A percentile compares a stretch with the other conserved stretches of the same genome.
These are phyloP conservation scores for Fusarium sp. DNA, from an alignment of 2,329 filamentous ascomycete species.

Conservation along the genomic window DNA sequence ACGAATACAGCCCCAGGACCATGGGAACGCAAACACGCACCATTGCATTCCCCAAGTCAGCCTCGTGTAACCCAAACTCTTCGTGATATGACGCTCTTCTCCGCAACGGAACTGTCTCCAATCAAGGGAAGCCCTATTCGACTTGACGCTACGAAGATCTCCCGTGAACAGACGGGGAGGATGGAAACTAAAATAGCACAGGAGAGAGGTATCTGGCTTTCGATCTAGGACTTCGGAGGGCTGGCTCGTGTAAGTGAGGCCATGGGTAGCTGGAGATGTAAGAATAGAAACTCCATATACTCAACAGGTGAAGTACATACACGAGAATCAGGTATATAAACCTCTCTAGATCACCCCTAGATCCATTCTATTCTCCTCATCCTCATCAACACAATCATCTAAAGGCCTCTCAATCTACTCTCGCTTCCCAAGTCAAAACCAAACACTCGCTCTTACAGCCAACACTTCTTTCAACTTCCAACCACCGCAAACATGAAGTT, in stretches of 20 bases:
- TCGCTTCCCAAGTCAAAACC: slow-evolving; percentile 16
- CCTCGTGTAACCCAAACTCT: slow-evolving; percentile 21
- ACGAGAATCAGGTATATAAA: slow-evolving; percentile 29
- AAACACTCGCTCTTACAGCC: slow-evolving; percentile 22
- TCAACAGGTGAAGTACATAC: accelerated
- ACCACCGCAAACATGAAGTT: slow-evolving; percentile 50
- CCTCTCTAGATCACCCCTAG: neutral
- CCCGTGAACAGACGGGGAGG: neutral
- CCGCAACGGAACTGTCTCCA: neutral
- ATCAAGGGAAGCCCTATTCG: neutral
- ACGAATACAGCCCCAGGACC: neutral
- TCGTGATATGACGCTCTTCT: neutral
- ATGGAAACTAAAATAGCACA: slow-evolving; percentile 8
- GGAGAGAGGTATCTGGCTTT: neutral
- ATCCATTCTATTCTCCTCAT: slow-evolving; percentile 14
- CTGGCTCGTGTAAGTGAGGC: slow-evolving; percentile 26
- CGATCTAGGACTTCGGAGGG: slow-evolving; percentile 7
- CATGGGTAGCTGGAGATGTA: neutral
- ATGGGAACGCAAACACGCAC: neutral
- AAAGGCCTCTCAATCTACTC: slow-evolving; percentile 14
- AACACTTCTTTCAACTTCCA: neutral
- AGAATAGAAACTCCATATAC: slow-evolving; percentile 23
- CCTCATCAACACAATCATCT: slow-evolving; percentile 27
- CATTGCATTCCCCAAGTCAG: slow-evolving; percentile 2
- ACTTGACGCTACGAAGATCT: neutral